These are phyloP conservation scores for Torulaspora indica DNA, from an alignment of 805 yeast genomes.

Conservation along the genomic window DNA sequence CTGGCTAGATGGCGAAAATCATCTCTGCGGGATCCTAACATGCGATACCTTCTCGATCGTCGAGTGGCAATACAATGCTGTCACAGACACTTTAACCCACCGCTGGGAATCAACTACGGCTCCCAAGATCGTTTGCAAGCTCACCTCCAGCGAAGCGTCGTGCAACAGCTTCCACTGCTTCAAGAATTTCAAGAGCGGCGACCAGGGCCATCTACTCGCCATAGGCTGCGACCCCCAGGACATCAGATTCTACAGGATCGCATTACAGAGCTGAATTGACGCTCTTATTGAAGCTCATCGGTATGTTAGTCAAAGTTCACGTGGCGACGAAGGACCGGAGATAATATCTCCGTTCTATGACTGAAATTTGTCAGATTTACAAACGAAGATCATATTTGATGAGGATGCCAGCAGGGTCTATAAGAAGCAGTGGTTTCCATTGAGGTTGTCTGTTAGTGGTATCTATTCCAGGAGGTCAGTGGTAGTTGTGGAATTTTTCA, in stretches of 20 bases:
- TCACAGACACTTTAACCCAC: conserved; percentile 3
- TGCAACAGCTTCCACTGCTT: conserved; percentile 13
- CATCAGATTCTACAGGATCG: conserved; percentile 7
- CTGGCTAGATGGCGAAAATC: conserved; percentile 16
- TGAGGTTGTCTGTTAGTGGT: neutral
- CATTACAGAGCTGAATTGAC: neutral
- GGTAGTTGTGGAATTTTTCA: neutral
- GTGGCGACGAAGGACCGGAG: conserved; percentile 3
- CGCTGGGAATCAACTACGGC: conserved; percentile 5
- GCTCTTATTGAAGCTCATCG: neutral
- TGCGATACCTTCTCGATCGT: conserved; percentile 13
- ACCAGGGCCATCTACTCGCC: conserved; percentile 6
- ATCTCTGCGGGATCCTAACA: conserved; percentile 15
- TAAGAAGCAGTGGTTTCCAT: neutral
- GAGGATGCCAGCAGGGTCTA: neutral
- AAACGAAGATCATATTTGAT: conserved; percentile 1
- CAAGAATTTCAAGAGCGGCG: conserved; percentile 8
- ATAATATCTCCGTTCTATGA: conserved; percentile 6
- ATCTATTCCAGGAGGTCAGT: neutral
- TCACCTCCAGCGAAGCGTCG: conserved; percentile 7
- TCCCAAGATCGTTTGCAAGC: conserved; percentile 9
- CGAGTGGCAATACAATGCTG: conserved; percentile 10
- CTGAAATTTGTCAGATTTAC: conserved; percentile 11
- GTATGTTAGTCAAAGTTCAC: neutral
- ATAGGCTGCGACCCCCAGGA: conserved; percentile 7